Evolutionary conservation across 345 rosid genomes (phyloP).

Genomic region (Camelina sativa): DNA sequence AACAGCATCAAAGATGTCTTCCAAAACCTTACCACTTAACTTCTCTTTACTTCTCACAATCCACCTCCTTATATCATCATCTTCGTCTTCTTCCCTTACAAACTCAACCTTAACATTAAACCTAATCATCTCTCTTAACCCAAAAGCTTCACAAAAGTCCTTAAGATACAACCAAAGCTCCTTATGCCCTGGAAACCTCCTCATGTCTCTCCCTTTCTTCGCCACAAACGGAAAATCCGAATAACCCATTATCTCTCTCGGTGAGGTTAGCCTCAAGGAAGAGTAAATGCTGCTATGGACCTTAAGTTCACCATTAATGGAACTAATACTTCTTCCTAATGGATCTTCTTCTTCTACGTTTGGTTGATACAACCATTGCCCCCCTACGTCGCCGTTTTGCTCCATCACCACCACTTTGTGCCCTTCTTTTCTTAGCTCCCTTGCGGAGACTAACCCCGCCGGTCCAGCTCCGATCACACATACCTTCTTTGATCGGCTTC

Average conservation of each 20-base stretch:
- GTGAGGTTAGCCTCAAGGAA: conserved; percentile 71
- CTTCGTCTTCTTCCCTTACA: conserved; percentile 63
- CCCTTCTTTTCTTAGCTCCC: conserved; percentile 88
- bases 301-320: conserved; percentile 43
- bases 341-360: conserved; percentile 63
- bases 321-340: conserved; percentile 49
- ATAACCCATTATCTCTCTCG: conserved; percentile 92
- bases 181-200: conserved; percentile 87
- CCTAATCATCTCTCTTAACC: conserved; percentile 71
- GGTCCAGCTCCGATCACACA: conserved; percentile 99
- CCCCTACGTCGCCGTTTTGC: conserved; percentile 87
- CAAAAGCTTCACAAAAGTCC: conserved; percentile 75
- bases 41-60: conserved; percentile 62
- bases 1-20: conserved; percentile 89
- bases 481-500: conserved; percentile 53
- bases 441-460: conserved; percentile 83
- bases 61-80: conserved; percentile 65
- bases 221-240: conserved; percentile 82
- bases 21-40: conserved; percentile 47
- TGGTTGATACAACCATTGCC: conserved; percentile 84
- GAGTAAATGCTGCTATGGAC: conserved; percentile 90
- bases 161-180: conserved; percentile 80
- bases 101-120: conserved; percentile 81
- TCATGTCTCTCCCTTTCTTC: conserved; percentile 73
- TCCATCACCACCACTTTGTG: conserved; percentile 75